Conservation (phyloP, 768 basidiomycete genomes). For the Jaapia argillacea region DNA sequence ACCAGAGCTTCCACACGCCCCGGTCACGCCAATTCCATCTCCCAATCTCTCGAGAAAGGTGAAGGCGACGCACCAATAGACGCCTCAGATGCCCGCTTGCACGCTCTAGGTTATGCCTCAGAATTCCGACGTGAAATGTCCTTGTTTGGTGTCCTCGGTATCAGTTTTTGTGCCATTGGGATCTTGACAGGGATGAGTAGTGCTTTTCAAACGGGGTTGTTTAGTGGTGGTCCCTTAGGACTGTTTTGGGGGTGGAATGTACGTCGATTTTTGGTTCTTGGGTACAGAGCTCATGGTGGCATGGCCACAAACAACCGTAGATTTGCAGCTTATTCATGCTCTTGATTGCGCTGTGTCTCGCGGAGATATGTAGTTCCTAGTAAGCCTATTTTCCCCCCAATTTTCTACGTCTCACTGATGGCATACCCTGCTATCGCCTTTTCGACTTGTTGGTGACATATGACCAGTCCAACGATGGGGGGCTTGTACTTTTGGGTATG, state of each 20-base stretch:
- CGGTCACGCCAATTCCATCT: no score
- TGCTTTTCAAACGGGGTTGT: conserved; percentile 48
- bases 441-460: not conserved
- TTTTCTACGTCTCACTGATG: no score
- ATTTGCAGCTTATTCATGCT: conserved; percentile 52
- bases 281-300: not conserved
- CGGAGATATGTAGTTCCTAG: conserved; percentile 52
- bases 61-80: no score
- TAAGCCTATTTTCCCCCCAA: conserved; percentile 24
- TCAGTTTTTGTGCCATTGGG: conserved; percentile 51
- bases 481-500: conserved; percentile 58
- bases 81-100: conserved; percentile 28
- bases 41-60: no score
- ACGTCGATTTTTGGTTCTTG: conserved; percentile 8
- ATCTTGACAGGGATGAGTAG: conserved; percentile 53
- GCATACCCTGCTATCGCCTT: not conserved
- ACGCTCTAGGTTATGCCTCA: conserved; percentile 42
- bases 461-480: conserved; percentile 39
- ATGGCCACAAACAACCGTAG: conserved; percentile 17
- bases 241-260: conserved; percentile 60
- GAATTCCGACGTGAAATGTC: conserved; percentile 54
- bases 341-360: conserved; percentile 42
- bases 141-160: conserved; percentile 45
- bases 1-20: no score
- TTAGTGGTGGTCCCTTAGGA: conserved; percentile 47